Evolutionary conservation across 2,329 filamentous ascomycete species (phyloP), one percentile per base, ranked within the genome.

Genomic region (Clarireedia paspali): DNA sequence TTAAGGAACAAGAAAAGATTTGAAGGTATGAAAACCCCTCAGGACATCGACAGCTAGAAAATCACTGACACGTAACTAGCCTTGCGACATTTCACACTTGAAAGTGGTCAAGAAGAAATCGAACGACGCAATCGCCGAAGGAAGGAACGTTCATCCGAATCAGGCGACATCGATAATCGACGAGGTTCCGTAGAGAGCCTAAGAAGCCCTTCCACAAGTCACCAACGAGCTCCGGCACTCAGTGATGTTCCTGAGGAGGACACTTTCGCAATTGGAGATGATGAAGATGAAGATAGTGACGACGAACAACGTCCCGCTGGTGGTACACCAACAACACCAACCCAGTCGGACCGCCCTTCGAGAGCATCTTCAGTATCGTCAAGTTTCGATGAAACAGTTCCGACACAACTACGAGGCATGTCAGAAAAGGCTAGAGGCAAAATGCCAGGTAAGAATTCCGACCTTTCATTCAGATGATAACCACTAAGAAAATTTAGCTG

Each of bases 361-460:
- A 79, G 84, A 39, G 81, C 86, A 23, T 85, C 88, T 4, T 92
- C 89, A 0, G 76, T 87, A 20, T 82, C 83, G 27, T 82, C 82
- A 0, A 76, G 77, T 40, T 73, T 81, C 0, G 90, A 95, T 57
- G 91, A 95, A 58, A 86, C 87, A 4, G 82, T 95, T 9, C 91
- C 90, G 14, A 78, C 84, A 20, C 91, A 96, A 68, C 70, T 95
- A 30, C 82, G 89, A 56, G 91, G 91, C 54, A 96, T 97, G 89
- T 96, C 92, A 20, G 94, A 97, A 71, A 99, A 97, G 70, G 94
- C 94, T 15, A 80, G 94, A 50, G 94, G 94, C 6, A 99, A 99
- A 72, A 90, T 95, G 84, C 94, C 92, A 34, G 67, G 67, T 68
- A 64, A 52, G 58, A 46, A 47, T 20, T 27, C 5, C 20, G n/a